Evolutionary conservation across 2,329 filamentous ascomycete genomes (phyloP).

Genomic region (Cryphonectria parasitica): DNA sequence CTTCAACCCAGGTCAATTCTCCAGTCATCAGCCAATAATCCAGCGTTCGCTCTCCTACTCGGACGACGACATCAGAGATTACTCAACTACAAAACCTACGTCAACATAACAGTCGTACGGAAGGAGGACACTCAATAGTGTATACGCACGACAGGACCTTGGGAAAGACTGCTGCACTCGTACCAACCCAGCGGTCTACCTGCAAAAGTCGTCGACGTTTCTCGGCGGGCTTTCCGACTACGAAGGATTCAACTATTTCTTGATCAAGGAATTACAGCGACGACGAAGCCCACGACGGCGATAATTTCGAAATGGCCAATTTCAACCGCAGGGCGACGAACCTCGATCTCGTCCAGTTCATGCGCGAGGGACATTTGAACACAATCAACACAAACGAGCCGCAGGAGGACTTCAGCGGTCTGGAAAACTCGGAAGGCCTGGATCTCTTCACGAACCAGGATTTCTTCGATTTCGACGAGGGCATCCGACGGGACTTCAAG

Average conservation of each 20-base stretch:
- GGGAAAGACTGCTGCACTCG: not conserved
- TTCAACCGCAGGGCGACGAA: constrained; percentile 82
- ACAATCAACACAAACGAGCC: constrained; percentile 64
- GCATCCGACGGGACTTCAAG: constrained; percentile 62
- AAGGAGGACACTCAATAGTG: not conserved
- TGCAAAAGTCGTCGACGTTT: not conserved
- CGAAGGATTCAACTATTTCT: not conserved
- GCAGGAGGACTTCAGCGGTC: constrained; percentile 61
- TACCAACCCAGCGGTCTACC: not conserved
- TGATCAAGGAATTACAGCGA: not conserved
- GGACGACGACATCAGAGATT: constrained; percentile 1
- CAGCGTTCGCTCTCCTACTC: not conserved
- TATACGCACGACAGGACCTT: not conserved
- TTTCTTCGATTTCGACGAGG: constrained; percentile 78
- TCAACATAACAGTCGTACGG: not conserved
- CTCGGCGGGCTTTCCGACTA: not conserved
- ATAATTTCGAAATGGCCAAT: constrained; percentile 61
- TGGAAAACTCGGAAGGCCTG: constrained; percentile 66
- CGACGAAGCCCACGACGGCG: not conserved
- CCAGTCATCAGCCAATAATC: not conserved
- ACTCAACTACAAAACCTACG: not conserved
- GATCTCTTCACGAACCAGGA: constrained; percentile 82
- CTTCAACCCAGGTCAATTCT: not conserved
- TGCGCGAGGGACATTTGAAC: constrained; percentile 74
- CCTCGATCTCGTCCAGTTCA: constrained; percentile 88